Base-by-base conservation (phyloP, 768 basidiomycete genomes). In the Naganishia kalamii region DNA sequence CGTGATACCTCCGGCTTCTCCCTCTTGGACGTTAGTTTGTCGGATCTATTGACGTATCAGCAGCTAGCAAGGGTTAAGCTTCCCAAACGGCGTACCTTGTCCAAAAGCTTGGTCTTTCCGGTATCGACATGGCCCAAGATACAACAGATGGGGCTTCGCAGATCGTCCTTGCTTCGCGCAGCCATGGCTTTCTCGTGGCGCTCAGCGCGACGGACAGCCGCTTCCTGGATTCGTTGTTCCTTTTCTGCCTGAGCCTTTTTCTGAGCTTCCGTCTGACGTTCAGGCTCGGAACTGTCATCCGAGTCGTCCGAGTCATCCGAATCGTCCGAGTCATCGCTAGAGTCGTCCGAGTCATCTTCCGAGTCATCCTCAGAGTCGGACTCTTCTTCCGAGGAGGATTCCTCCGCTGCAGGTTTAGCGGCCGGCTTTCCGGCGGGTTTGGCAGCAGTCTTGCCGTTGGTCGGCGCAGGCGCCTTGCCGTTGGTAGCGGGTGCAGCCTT, bases 41-140 rank as follows among this genome's bases (percentile, higher is more conserved):
- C 96, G 92, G 76, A 99, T 99, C 92, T 96, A 44, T 15, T 27
- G 23, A 48, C 35, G 35, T 29, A 69, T 60, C 62, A 48, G 50
- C 27, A 43, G 19, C 8, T 60, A 35, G 61, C 48, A 30, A 49
- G n/a, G 15, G 27, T 25, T 10, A 25, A 33, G 25, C 15, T 25
- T 1, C 6, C 30, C 30, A n/a, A 21, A 10, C 11, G 7, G 13
- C 82, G 61, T 61, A 90, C 92, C 84, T 97, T 98, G 78, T 99
- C 96, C 71, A 99, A 79, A 41, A 99, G 81, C 79, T 96, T 97
- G 15, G 96, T 99, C 81, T 99, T 99, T 66, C 96, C 96, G 4
- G 93, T 97, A 82, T 99, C 96, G 84, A 99, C 96, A 77, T 99
- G 96, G 66, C 96, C 96, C 68, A 99, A 79, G 72, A 99, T 99